phyloP scores from a whole-genome alignment of 768 basidiomycete genomes.

The Boletus huronensis region DNA sequence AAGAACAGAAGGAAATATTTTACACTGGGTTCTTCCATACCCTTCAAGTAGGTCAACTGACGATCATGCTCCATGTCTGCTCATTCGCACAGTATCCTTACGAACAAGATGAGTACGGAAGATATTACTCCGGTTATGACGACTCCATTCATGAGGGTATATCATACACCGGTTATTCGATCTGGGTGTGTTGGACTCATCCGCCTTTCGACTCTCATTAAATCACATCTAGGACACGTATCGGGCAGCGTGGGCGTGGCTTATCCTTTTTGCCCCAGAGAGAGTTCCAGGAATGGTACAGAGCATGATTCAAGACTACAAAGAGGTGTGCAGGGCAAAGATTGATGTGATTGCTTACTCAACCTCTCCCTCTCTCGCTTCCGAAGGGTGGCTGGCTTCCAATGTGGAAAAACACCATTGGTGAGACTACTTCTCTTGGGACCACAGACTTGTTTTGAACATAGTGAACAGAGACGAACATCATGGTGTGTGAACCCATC shows the following conservation, averaged over 20 bases:
- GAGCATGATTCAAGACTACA: slow-evolving; percentile 79
- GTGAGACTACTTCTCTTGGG: slow-evolving; percentile 28
- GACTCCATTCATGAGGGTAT: slow-evolving; percentile 56
- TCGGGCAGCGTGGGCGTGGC: slow-evolving; percentile 77
- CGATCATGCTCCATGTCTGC: background rate
- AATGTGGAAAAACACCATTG: slow-evolving; percentile 87
- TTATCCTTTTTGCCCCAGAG: slow-evolving; percentile 73
- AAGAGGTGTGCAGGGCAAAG: slow-evolving; percentile 42
- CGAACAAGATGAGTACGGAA: slow-evolving; percentile 62
- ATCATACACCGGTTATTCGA: slow-evolving; percentile 82
- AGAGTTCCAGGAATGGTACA: slow-evolving; percentile 70
- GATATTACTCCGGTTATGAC: slow-evolving; percentile 78
- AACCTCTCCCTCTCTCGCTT: background rate
- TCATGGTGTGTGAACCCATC: slow-evolving; percentile 50
- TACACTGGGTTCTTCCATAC: slow-evolving; percentile 66
- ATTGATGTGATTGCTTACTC: background rate
- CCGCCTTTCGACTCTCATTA: background rate
- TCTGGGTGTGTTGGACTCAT: slow-evolving; percentile 49
- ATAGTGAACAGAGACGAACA: slow-evolving; percentile 59
- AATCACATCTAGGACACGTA: slow-evolving; percentile 61
- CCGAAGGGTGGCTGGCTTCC: slow-evolving; percentile 73
- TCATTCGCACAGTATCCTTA: slow-evolving; percentile 59
- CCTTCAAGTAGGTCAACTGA: slow-evolving; percentile 42
- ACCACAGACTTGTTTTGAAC: background rate
- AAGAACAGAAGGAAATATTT: slow-evolving; percentile 46